Conservation (phyloP, 1,284 basidiomycete genomes). For the Ceratobasidium sp. region DNA sequence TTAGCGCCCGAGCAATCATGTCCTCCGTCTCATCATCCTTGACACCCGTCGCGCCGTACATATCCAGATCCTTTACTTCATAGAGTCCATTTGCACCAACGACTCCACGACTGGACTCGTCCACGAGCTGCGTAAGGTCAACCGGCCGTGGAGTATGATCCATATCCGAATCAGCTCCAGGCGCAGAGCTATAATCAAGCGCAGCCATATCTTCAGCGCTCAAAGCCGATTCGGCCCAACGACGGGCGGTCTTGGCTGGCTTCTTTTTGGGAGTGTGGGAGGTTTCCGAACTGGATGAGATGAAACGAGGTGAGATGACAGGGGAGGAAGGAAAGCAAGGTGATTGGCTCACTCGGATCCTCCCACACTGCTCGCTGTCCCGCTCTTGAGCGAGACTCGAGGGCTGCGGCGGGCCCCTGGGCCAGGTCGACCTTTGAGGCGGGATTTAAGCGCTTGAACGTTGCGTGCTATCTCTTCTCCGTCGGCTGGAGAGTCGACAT, state of each 20-base stretch:
- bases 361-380: constrained; percentile 68
- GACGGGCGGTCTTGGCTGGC: constrained; percentile 85
- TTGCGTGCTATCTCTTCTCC: constrained; percentile 93
- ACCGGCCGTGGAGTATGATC: constrained; percentile 61
- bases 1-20: constrained; percentile 70
- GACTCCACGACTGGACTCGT: constrained; percentile 83
- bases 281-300: constrained; percentile 69
- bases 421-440: constrained; percentile 71
- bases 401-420: constrained; percentile 72
- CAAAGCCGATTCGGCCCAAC: constrained; percentile 87
- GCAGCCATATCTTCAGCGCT: constrained; percentile 87
- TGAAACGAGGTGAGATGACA: constrained; percentile 50
- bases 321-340: constrained; percentile 51
- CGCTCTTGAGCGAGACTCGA: constrained; percentile 58
- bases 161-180: constrained; percentile 57
- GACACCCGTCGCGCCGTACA: constrained; percentile 53
- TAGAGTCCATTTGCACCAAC: constrained; percentile 89
- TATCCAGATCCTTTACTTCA: constrained; percentile 96
- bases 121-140: constrained; percentile 76
- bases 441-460: constrained; percentile 89
- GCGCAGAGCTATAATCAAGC: constrained; percentile 83
- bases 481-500: constrained; percentile 73
- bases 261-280: constrained; percentile 69
- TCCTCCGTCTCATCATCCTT: constrained; percentile 68
- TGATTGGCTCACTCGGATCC: constrained; percentile 71